phyloP scores from a whole-genome alignment of 768 basidiomycete genomes.

The Pluteus cervinus region DNA sequence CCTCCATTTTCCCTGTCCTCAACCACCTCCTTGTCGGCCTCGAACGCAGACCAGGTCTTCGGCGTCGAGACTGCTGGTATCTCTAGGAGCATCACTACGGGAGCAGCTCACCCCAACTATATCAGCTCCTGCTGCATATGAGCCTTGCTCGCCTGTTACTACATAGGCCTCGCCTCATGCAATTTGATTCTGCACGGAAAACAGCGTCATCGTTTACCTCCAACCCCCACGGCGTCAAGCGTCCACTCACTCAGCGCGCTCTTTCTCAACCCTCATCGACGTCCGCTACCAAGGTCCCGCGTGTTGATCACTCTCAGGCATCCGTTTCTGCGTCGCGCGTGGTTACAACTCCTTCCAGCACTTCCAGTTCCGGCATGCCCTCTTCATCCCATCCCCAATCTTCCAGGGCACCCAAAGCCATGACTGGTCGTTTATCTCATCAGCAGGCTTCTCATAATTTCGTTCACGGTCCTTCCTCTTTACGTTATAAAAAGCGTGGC shows the following conservation, averaged over 20 bases:
- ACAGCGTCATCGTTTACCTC: constrained; percentile 18
- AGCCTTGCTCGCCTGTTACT: constrained; percentile 41
- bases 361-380: constrained; percentile 7
- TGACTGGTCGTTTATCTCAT: no score
- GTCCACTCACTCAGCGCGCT: constrained; percentile 13
- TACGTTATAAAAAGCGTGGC: no score
- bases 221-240: constrained; percentile 17
- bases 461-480: no score
- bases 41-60: not conserved
- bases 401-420: not conserved
- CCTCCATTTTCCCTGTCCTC: not conserved
- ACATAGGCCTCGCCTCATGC: constrained; percentile 54
- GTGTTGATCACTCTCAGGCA: constrained; percentile 17
- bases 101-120: not conserved
- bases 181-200: constrained; percentile 38
- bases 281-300: constrained; percentile 20
- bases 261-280: constrained; percentile 10
- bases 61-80: no score
- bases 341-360: constrained; percentile 16
- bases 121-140: constrained; percentile 30
- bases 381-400: constrained; percentile 7
- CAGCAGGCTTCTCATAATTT: no score
- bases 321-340: constrained; percentile 11
- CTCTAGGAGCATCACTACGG: no score
- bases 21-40: not conserved